Conservation (phyloP, 2,329 filamentous ascomycete genomes). For the Ophiocordyceps camponoti-floridani region DNA sequence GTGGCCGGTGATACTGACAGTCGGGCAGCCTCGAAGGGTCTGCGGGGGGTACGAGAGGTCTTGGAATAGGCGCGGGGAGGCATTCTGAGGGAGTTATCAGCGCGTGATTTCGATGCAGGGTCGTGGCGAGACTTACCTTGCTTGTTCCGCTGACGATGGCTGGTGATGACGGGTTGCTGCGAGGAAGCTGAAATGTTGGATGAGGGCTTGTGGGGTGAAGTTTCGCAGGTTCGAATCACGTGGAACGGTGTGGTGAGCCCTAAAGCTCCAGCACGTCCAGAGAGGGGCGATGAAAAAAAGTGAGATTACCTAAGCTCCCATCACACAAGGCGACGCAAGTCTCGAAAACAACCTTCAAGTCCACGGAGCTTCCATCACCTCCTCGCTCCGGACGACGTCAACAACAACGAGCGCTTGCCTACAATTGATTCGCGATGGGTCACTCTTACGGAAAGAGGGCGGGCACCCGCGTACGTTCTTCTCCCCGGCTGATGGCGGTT, state of each 20-base stretch:
- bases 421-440: conserved; percentile 54
- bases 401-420: conserved; percentile 17
- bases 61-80: conserved; percentile 66
- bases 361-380: conserved; percentile 12
- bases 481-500: no score
- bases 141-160: conserved; percentile 19
- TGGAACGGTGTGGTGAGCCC: conserved; percentile 12
- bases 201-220: conserved; percentile 19
- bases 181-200: conserved; percentile 10
- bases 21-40: conserved; percentile 99
- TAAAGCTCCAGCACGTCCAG: conserved; percentile 8
- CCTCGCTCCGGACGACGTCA: conserved; percentile 23
- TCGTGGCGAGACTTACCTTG: conserved; percentile 17
- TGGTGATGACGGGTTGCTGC: conserved; percentile 14
- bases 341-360: conserved; percentile 9
- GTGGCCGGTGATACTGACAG: conserved; percentile 97
- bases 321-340: conserved; percentile 13
- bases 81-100: conserved; percentile 18
- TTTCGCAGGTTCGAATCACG: conserved; percentile 12
- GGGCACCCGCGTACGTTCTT: conserved; percentile 57
- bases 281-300: conserved; percentile 9
- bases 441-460: conserved; percentile 74
- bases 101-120: conserved; percentile 2
- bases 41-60: conserved; percentile 97
- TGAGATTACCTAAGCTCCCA: conserved; percentile 17